Evolutionary conservation across 148 eudicot genomes (phyloP), one percentile per base, ranked within the genome.

Genomic region (Rhododendron vialii): DNA sequence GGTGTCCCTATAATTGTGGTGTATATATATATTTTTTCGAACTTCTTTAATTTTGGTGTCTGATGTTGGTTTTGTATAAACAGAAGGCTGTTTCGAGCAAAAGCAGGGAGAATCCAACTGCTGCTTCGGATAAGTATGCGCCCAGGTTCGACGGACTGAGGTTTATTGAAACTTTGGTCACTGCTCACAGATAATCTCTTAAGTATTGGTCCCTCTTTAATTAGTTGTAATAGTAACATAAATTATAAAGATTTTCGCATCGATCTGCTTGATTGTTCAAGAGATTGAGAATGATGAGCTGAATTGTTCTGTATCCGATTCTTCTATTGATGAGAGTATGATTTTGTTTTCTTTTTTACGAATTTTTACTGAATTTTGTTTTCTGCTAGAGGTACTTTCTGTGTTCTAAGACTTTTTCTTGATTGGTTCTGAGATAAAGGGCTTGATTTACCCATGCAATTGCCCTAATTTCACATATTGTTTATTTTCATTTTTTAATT

Each of bases 131-230:
- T 0, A 51, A 84, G 77, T 75, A 22, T 76, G 82, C 67, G 5
- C 86, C 86, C 57, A 53, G 53, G 28, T 84, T 84, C 82, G 86
- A 84, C 10, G 86, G 86, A 15, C 82, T 84, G 81, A 77, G 86
- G n/a, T 84, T 76, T 84, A 84, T 84, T n/a, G 82, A 84, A 55
- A 84, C 86, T 22, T 51, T 84, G 50, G 71, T 84, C 36, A 84
- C 86, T 2, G 86, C 82, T 84, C 86, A 84, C 73, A 84, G 86
- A 84, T 84, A 36, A 76, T 36, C 86, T 63, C n/a, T 0, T 0
- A 24, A 24, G 69, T 1, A 61, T 61, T 8, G 1, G 2, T 61
- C 26, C 69, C 69, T 22, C 26, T 24, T 67, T 67, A n/a, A 0
- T 67, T 10, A 26, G 35, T 69, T 3, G 76, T 28, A 28, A 28